Base-by-base conservation (phyloP, 805 yeast species). In the Candida broadrunensis region DNA sequence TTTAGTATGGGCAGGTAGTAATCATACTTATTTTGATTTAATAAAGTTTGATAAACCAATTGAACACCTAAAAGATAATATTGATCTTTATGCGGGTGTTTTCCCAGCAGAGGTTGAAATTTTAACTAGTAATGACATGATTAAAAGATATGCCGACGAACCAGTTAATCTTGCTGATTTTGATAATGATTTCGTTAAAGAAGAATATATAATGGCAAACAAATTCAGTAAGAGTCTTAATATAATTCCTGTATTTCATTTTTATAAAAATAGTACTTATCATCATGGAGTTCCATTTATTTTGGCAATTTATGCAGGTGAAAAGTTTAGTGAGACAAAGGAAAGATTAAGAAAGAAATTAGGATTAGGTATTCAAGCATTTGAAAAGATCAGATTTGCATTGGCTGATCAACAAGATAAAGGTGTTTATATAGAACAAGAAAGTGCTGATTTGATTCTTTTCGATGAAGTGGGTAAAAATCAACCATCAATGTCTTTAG, bases 271-370 rank as follows among this genome's bases (percentile, higher is more conserved):
- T 31, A 70, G 83, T 19, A 73, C 70, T 33, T 70, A 70, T 46
- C 69, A 76, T 17, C 98, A 90, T 60, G 90, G 96, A n/a, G 71
- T 84, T 36, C 95, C 97, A 3, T 90, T 90, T 56, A 65, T 85
- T 8, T 87, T 90, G 56, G 76, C 79, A n/a, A 61, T 86, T 5
- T 71, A 78, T 36, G 82, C 86, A 7, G 78, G 72, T 12, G 99
- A 93, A 58, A 62, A 65, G 34, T 77, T 86, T 35, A 55, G 60
- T 2, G 80, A 76, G 11, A 83, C 95, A 2, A 80, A 74, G 51
- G 71, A 65, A 14, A 76, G 98, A 46, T 66, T 93, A 46, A 83
- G 83, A 54, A 72, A 70, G 46, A 75, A 75, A 38, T 64, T 90
- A 46, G 96, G 97, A 0, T 63, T 87, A 41, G 88, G 90, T 8